These are phyloP conservation scores for Schizophyllum amplum DNA, from an alignment of 1,284 basidiomycete species.

Conservation along the genomic window DNA sequence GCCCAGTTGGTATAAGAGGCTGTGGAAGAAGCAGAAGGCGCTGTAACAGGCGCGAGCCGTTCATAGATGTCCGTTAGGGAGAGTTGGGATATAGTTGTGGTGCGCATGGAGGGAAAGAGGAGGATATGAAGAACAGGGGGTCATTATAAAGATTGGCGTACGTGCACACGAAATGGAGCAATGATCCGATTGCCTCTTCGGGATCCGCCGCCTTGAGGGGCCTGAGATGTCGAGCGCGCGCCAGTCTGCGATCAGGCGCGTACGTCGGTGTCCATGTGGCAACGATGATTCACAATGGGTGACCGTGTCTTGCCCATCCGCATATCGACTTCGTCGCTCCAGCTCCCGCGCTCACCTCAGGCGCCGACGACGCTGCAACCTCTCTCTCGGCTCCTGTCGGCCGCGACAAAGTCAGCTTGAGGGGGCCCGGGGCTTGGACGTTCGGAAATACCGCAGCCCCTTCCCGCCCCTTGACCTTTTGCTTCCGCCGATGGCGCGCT, in stretches of 20 bases:
- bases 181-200: neutral
- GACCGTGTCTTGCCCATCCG: neutral
- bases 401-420: too few relatives aligned
- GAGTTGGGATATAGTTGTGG: neutral
- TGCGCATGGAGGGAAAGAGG: neutral
- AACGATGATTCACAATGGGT: neutral
- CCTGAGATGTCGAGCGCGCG: neutral
- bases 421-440: neutral
- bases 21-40: neutral
- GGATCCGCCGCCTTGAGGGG: neutral
- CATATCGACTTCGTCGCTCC: neutral
- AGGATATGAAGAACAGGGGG: neutral
- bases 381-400: too few relatives aligned
- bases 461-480: neutral
- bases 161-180: neutral
- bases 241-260: neutral
- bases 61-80: neutral
- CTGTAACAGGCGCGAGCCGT: neutral
- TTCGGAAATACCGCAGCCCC: neutral
- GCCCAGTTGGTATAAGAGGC: conserved; percentile 51
- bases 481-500: neutral
- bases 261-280: neutral
- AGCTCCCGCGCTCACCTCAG: neutral
- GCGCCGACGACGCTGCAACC: too few relatives aligned
- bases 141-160: neutral